Conservation (phyloP, 768 basidiomycete species). For the Boletus reticulatus region DNA sequence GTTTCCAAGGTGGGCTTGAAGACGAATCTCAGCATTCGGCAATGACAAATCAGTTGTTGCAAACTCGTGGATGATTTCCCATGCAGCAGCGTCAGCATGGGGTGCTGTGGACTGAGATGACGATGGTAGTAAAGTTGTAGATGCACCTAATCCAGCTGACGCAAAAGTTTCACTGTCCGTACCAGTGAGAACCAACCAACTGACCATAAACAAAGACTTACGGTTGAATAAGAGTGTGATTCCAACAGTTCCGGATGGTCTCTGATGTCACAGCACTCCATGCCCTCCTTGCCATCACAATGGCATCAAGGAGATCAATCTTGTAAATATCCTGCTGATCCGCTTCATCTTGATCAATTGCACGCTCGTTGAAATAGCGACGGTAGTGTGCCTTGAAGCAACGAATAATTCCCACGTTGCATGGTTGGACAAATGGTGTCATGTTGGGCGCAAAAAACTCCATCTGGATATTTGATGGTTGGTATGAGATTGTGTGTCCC, state of each 20-base stretch:
- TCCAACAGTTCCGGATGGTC: not conserved
- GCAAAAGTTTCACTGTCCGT: too few species aligned
- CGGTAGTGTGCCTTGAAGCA: not conserved
- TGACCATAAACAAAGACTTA: not conserved
- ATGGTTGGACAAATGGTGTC: not conserved
- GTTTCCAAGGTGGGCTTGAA: not conserved
- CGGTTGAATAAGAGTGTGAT: not conserved
- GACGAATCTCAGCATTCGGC: not conserved
- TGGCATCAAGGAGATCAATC: not conserved
- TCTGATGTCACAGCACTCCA: not conserved
- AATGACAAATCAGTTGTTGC: not conserved
- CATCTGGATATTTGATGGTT: too few species aligned
- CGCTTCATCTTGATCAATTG: not conserved
- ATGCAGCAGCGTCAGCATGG: not conserved
- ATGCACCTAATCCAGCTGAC: not conserved
- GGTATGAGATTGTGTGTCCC: too few species aligned
- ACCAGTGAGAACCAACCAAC: too few species aligned
- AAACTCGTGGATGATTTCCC: not conserved
- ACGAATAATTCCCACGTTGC: not conserved
- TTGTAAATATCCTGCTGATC: not conserved
- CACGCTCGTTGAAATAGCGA: not conserved
- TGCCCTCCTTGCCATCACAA: not conserved
- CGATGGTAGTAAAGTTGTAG: not conserved
- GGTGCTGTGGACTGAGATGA: not conserved
- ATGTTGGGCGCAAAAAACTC: not conserved